Base-by-base conservation (phyloP, 1,139 yeast genomes). In the Hanseniaspora sp. region DNA sequence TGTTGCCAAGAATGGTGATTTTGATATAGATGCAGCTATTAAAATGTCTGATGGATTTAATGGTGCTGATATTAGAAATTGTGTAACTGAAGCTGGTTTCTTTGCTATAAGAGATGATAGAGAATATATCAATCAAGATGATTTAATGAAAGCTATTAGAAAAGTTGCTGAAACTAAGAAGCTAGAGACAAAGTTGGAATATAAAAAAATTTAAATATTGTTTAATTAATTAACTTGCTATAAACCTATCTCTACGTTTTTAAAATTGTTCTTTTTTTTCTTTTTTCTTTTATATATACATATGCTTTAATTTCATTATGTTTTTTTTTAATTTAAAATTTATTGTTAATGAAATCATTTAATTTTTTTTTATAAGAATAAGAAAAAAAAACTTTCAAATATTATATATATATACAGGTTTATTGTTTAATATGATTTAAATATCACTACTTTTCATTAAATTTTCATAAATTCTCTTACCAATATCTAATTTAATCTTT, bases 41-140 rank as follows among this genome's bases (percentile, higher is more conserved):
- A 90, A 92, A 72, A 88, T 92, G 96, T 83, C 95, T 70, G 98
- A 94, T 71, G 98, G 98, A 1, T 92, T 94, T 72, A 94, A 94
- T 70, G 99, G 99, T 71, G 98, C 98, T 7, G 99, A 94, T 76
- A 83, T 94, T 62, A 82, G 98, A 71, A 94, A 94, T 68, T 96
- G 94, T 58, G 79, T 90, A 41, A 94, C 99, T n/a, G 99, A 94
- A 72, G 97, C 96, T 31, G 99, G 98, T 2, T 92, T 94, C 72
- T 88, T 90, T 65, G 98, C 98, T 57, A 94, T 94, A 63, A 80
- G 98, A 71, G 97, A 92, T 64, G 98, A 92, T 67, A 82, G 98
- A 65, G 97, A 92, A 67, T 86, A 87, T 71, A 87, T 94, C 63
- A 70, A 86, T 55, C 98, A 94, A 68, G 83, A 86, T 64, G 98